Evolutionary conservation across 805 yeast species (phyloP), one percentile per base, ranked within the genome.

Genomic region (Ogataea glucozyma): DNA sequence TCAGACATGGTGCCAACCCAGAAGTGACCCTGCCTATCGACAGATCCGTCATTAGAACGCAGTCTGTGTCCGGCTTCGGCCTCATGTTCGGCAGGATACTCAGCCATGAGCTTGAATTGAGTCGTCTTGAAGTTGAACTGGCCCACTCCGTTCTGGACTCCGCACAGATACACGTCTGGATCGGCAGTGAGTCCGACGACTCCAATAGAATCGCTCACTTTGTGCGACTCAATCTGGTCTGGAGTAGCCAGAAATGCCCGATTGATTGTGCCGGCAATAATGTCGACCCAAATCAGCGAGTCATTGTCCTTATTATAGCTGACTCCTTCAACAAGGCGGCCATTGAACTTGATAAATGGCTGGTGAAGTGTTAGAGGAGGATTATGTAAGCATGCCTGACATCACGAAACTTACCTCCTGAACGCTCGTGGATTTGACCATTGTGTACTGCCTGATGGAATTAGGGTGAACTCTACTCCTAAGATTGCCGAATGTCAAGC

Each of bases 41-140:
- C 76, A 34, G 78, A 75, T 0, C 97, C 96, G 59, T 89, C 97
- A 56, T 89, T 89, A 31, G 93, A 83, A 55, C 89, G 70, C 60
- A 76, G 61, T 33, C 62, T 65, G 17, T 41, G 31, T 2, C 58
- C 63, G 7, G 49, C 38, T 10, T 39, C 38, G 2, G 56, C 54
- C 34, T 54, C 60, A 44, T 69, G 67, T 32, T 66, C 65, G 38
- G 74, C 54, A 20, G 79, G 66, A 45, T 64, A 82, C 20, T 65
- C 38, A 7, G 60, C 55, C 27, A 67, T 53, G 41, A 66, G 66
- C 26, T 66, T 56, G 62, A 75, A 72, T 19, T 57, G 42, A 6
- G 58, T 52, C 1, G 70, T 66, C 10, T 41, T 43, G 36, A 85
- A 72, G 53, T 74, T 67, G 26, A 78, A 77, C 31, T 66, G 64